These are phyloP conservation scores for Oryza nivara DNA, from an alignment of 176 grass and related monocot species.

Conservation along the genomic window DNA sequence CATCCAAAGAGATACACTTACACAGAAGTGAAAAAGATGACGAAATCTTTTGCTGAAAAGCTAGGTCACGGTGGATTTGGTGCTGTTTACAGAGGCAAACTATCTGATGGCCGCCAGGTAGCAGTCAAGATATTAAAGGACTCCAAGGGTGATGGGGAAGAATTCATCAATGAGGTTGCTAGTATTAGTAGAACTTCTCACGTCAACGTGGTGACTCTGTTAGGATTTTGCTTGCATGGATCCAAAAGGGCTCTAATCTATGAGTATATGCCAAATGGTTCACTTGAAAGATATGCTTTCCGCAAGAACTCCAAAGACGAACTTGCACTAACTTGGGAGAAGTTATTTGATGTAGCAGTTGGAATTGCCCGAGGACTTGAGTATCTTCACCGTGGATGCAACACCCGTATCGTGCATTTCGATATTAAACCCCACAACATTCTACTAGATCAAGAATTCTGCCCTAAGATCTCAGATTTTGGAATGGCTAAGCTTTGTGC, in stretches of 20 bases:
- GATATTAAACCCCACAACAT: slow-evolving; percentile 54
- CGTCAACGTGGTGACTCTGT: slow-evolving; percentile 48
- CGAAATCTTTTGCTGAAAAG: slow-evolving; percentile 45
- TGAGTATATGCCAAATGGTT: slow-evolving; percentile 56
- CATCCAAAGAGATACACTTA: slow-evolving; percentile 45
- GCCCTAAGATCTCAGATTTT: slow-evolving; percentile 49
- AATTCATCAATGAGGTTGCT: slow-evolving; percentile 56
- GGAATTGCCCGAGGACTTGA: slow-evolving; percentile 55
- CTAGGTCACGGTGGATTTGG: slow-evolving; percentile 64
- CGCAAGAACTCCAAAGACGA: not conserved
- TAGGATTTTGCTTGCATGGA: slow-evolving; percentile 52
- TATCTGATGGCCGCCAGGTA: slow-evolving; percentile 12
- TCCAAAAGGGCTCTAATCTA: slow-evolving; percentile 58
- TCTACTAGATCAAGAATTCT: slow-evolving; percentile 36
- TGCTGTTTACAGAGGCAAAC: slow-evolving; percentile 37
- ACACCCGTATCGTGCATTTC: slow-evolving; percentile 43
- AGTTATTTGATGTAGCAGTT: slow-evolving; percentile 47
- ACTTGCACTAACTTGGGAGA: slow-evolving; percentile 33
- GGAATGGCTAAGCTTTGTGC: slow-evolving; percentile 42
- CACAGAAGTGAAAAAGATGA: slow-evolving; percentile 50
- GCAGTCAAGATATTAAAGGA: slow-evolving; percentile 49
- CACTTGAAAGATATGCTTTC: slow-evolving; percentile 42
- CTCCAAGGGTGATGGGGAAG: slow-evolving; percentile 38
- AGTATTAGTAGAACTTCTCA: slow-evolving; percentile 57
- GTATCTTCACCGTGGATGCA: slow-evolving; percentile 50